Conservation (phyloP, 495 filamentous ascomycete species). For the Hyaloscypha variabilis region DNA sequence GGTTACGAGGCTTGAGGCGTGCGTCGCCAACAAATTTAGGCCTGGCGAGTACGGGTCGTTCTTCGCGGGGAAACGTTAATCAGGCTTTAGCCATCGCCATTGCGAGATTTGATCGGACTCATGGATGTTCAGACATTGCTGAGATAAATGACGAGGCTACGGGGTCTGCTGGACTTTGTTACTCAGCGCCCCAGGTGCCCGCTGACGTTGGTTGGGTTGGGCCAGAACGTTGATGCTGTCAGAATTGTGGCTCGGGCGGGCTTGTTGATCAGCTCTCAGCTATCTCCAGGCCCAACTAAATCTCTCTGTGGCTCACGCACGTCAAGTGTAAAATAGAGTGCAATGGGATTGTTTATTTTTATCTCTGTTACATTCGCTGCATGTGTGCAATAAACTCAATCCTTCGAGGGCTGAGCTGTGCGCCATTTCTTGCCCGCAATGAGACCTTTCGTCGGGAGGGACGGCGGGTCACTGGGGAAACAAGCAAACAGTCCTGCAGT, state of each 20-base stretch:
- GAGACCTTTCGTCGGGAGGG: neutral
- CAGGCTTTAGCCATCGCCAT: neutral
- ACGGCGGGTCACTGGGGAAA: neutral
- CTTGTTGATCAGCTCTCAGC: neutral
- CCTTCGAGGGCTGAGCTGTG: neutral
- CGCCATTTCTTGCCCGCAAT: neutral
- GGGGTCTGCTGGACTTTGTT: neutral
- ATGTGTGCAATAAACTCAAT: neutral
- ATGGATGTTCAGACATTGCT: neutral
- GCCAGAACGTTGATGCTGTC: neutral
- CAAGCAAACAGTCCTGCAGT: neutral
- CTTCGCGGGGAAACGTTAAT: neutral
- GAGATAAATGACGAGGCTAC: neutral
- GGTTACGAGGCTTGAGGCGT: neutral
- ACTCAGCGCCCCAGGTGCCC: neutral
- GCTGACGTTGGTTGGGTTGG: neutral
- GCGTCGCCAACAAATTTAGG: slow-evolving; percentile 1
- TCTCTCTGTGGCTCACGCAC: neutral
- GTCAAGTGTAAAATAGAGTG: neutral
- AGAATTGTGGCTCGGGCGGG: neutral
- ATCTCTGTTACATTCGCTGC: neutral
- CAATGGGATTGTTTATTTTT: neutral
- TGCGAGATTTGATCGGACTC: neutral
- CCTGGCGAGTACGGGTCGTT: neutral
- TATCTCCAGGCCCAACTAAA: neutral